phyloP scores from a whole-genome alignment of 768 basidiomycete genomes.

The Tulasnella sp. region DNA sequence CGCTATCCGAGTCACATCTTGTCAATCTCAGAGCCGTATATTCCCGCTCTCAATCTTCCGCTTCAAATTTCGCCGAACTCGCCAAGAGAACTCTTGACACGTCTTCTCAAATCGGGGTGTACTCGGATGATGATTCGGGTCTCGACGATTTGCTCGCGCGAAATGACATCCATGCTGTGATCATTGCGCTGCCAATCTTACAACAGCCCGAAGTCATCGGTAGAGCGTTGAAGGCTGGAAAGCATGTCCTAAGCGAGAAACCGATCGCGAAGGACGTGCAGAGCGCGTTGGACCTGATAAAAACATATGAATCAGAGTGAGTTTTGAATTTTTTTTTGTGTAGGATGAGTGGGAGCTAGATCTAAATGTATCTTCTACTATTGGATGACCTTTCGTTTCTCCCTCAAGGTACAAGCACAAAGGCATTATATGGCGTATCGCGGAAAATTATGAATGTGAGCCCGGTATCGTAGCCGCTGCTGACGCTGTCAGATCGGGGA shows the following conservation, averaged over 20 bases:
- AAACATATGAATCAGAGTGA: slow-evolving; percentile 50
- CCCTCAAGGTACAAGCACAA: slow-evolving; percentile 23
- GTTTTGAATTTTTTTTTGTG: slow-evolving; percentile 21
- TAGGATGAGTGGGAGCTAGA: slow-evolving; percentile 19
- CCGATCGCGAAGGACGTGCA: slow-evolving; percentile 66
- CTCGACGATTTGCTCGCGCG: slow-evolving; percentile 55
- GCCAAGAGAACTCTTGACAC: slow-evolving; percentile 36
- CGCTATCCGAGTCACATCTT: slow-evolving; percentile 31
- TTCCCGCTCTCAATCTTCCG: slow-evolving; percentile 59
- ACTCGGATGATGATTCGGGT: slow-evolving; percentile 39
- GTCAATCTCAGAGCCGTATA: slow-evolving; percentile 57
- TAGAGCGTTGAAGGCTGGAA: slow-evolving; percentile 40
- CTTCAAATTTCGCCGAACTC: slow-evolving; percentile 39
- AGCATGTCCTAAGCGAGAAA: slow-evolving; percentile 85
- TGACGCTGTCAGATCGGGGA: slow-evolving; percentile 30
- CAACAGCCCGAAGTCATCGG: slow-evolving; percentile 59
- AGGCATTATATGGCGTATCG: slow-evolving; percentile 64
- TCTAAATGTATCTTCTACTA: neutral
- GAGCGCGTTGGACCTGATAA: slow-evolving; percentile 50
- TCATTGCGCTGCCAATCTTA: slow-evolving; percentile 68
- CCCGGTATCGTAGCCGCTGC: slow-evolving; percentile 33
- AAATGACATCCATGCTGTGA: slow-evolving; percentile 57
- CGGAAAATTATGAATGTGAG: slow-evolving; percentile 67
- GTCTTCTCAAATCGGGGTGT: slow-evolving; percentile 35
- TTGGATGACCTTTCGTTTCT: no score